Conservation (phyloP, 2,329 filamentous ascomycete species). For the Cytospora piceicola region DNA sequence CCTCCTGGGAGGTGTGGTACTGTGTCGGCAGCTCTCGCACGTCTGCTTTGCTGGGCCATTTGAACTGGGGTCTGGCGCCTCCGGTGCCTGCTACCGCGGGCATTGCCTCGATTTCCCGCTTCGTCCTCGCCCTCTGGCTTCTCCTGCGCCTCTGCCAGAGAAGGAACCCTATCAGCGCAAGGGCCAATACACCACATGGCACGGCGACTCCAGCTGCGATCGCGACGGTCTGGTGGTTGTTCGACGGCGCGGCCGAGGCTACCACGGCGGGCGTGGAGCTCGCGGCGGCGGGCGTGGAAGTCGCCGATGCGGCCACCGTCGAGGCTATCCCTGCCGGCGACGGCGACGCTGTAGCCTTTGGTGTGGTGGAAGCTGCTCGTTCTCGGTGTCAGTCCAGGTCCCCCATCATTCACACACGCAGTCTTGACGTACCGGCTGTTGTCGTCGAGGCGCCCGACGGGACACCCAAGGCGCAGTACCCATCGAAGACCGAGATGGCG, state of each 20-base stretch:
- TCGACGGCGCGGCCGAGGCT: background rate
- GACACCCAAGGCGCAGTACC: constrained; percentile 13
- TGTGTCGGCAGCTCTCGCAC: constrained; percentile 16
- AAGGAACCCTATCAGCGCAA: constrained; percentile 14
- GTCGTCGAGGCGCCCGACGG: background rate
- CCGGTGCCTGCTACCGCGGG: constrained; percentile 13
- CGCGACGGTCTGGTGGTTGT: background rate
- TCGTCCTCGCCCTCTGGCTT: constrained; percentile 5
- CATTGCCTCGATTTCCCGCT: constrained; percentile 17
- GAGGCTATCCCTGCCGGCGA: constrained; percentile 13
- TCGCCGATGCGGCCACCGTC: constrained; percentile 13
- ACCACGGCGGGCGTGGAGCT: constrained; percentile 1
- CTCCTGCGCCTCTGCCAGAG: constrained; percentile 14
- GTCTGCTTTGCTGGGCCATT: constrained; percentile 23
- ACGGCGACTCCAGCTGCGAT: constrained; percentile 7
- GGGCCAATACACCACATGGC: constrained; percentile 4
- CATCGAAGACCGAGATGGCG: constrained; percentile 20
- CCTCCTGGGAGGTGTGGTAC: constrained; percentile 5
- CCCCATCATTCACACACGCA: background rate
- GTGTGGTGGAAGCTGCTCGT: constrained; percentile 10
- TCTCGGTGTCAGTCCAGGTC: background rate
- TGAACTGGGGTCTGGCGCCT: constrained; percentile 22
- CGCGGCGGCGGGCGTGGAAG: background rate
- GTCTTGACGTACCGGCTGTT: constrained; percentile 17
- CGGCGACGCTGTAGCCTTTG: background rate